Evolutionary conservation across 2,329 filamentous ascomycete genomes (phyloP).

Genomic region (Diaporthe caulivora): DNA sequence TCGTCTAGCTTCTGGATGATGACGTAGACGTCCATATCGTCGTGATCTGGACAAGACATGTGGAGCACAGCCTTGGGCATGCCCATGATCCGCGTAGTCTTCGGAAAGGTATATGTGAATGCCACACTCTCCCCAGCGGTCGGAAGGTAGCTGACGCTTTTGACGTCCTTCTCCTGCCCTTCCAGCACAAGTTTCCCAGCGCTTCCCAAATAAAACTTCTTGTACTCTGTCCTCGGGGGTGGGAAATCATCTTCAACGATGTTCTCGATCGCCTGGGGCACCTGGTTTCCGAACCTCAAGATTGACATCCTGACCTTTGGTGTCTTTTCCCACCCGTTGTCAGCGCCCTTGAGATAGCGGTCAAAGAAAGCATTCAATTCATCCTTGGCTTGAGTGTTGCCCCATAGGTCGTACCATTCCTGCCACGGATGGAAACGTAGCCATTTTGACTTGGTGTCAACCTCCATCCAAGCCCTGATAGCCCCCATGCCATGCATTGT

Average conservation of each 20-base stretch:
- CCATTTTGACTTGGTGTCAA: slow-evolving; percentile 54
- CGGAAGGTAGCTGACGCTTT: slow-evolving; percentile 46
- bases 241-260: slow-evolving; percentile 52
- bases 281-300: slow-evolving; percentile 51
- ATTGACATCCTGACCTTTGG: slow-evolving; percentile 57
- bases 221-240: slow-evolving; percentile 49
- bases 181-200: slow-evolving; percentile 41
- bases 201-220: slow-evolving; percentile 45
- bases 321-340: slow-evolving; percentile 60
- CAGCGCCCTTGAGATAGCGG: slow-evolving; percentile 53
- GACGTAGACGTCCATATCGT: slow-evolving; percentile 58
- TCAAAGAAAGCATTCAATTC: slow-evolving; percentile 59
- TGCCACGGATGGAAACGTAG: slow-evolving; percentile 53
- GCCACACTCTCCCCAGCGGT: slow-evolving; percentile 42
- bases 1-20: slow-evolving; percentile 53
- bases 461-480: slow-evolving; percentile 51
- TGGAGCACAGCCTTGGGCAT: slow-evolving; percentile 57
- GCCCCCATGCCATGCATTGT: slow-evolving; percentile 52
- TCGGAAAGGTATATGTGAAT: slow-evolving; percentile 53
- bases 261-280: slow-evolving; percentile 46
- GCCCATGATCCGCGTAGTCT: slow-evolving; percentile 54
- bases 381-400: slow-evolving; percentile 47
- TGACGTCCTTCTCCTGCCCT: neutral
- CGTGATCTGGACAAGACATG: slow-evolving; percentile 53
- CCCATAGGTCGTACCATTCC: slow-evolving; percentile 60